Conservation (phyloP, 306 rosid species). For the Vicia villosa region DNA sequence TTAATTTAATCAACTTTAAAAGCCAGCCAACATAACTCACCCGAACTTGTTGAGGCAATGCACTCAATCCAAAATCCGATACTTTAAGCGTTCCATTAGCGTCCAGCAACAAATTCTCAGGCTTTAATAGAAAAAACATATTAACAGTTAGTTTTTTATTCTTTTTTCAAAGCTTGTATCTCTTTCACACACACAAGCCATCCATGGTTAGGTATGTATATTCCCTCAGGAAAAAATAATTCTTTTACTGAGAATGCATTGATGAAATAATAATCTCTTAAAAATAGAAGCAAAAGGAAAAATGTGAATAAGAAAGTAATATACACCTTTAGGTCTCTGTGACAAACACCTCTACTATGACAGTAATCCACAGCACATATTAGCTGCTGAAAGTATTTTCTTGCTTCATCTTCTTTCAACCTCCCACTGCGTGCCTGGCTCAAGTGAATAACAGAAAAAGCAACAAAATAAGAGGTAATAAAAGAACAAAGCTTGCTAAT, state of each 20-base stretch:
- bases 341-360: slow-evolving; percentile 95
- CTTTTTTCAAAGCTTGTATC: background rate
- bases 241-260: background rate
- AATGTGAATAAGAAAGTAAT: slow-evolving; percentile 20
- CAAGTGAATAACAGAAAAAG: slow-evolving; percentile 24
- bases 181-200: background rate
- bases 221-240: slow-evolving; percentile 8
- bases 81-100: slow-evolving; percentile 72
- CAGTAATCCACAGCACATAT: slow-evolving; percentile 92
- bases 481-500: slow-evolving; percentile 18
- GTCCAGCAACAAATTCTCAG: slow-evolving; percentile 89
- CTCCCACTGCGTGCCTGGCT: slow-evolving; percentile 80
- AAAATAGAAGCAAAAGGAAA: slow-evolving; percentile 15
- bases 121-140: slow-evolving; percentile 56
- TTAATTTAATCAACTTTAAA: background rate
- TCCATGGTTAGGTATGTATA: background rate
- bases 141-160: slow-evolving; percentile 28
- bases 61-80: slow-evolving; percentile 97
- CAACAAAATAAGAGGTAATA: slow-evolving; percentile 19
- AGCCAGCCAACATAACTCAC: slow-evolving; percentile 56
- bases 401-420: slow-evolving; percentile 92
- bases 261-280: background rate
- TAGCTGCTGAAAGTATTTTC: slow-evolving; percentile 93
- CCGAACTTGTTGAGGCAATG: slow-evolving; percentile 91
- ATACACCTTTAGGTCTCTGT: slow-evolving; percentile 84